Base-by-base conservation (phyloP, 805 yeast species). In the Wickerhamomyces chambardii region DNA sequence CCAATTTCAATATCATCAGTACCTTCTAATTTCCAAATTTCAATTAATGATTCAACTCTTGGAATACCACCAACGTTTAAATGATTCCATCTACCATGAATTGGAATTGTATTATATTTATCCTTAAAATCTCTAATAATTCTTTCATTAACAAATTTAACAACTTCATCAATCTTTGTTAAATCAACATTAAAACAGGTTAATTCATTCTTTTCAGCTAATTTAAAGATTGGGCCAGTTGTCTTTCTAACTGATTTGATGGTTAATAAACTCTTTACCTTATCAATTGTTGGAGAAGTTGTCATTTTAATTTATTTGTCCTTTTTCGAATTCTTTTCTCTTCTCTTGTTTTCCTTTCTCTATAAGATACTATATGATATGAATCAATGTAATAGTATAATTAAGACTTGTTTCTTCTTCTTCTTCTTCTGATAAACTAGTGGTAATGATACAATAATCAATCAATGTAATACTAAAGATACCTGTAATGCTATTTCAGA, bases 81-180 rank as follows among this genome's bases (percentile, higher is more conserved):
- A 50, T 77, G 84, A 45, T 75, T 81, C 73, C 77, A 76, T 37
- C 84, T 61, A 2, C 84, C 84, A 51, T 77, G 84, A 8, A 79
- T 75, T 4, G 84, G 83, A 35, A 77, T 77, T 2, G 52, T 42
- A 4, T 51, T 46, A 26, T 66, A 65, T 18, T 66, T 55, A 3
- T 62, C 55, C 1, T 65, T 67, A 41, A 67, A 77, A 31, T 69
- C 70, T 11, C 65, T 54, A 15, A 51, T 50, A 12, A 77, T 64
- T 5, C 54, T 50, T n/a, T 32, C 29, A 30, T 61, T 50, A 5
- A 76, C 70, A 46, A 58, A 75, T 5, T 61, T 64, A 18, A 72
- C 68, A 30, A 70, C 67, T 0, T 38, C 44, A 17, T 58, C 63
- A 17, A 76, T 35, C 35, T 67, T 59, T 6, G 55, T 33, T 17